Evolutionary conservation across 2,329 filamentous ascomycete genomes (phyloP).

Genomic region (Fusarium guadeloupense): DNA sequence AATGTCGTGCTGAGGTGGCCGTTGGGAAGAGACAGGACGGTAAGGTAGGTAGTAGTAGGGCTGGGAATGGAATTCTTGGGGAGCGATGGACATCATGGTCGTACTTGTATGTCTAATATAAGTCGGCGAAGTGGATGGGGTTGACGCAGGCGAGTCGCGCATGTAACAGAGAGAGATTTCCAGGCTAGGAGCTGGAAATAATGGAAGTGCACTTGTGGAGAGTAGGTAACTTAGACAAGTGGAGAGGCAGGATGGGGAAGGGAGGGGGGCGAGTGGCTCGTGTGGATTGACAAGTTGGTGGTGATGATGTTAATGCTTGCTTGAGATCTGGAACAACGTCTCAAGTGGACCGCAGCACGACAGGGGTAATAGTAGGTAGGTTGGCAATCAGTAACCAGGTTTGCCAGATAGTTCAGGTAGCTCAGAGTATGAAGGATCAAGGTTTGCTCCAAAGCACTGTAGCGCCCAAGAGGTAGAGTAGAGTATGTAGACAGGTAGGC

Average conservation of each 20-base stretch:
- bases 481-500: not conserved
- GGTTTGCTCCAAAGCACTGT: slow-evolving; percentile 23
- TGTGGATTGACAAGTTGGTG: slow-evolving; percentile 30
- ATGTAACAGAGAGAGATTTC: slow-evolving; percentile 44
- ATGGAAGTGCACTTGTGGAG: slow-evolving; percentile 38
- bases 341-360: slow-evolving; percentile 38
- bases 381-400: not conserved
- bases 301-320: slow-evolving; percentile 38
- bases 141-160: slow-evolving; percentile 44
- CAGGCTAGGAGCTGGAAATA: slow-evolving; percentile 43
- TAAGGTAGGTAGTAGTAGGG: slow-evolving; percentile 39
- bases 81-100: slow-evolving; percentile 45
- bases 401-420: not conserved
- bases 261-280: slow-evolving; percentile 30
- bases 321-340: slow-evolving; percentile 41
- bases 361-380: slow-evolving; percentile 20
- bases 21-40: slow-evolving; percentile 28
- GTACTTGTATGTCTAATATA: slow-evolving; percentile 45
- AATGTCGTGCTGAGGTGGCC: slow-evolving; percentile 35
- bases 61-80: slow-evolving; percentile 41
- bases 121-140: slow-evolving; percentile 41
- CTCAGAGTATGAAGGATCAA: not conserved
- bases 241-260: slow-evolving; percentile 35
- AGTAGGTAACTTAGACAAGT: slow-evolving; percentile 37
- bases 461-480: slow-evolving; percentile 6